Percentiles rank a stretch among this genome's conserved stretches.
Conservation (phyloP, 495 filamentous ascomycete genomes). For the Neurospora sp. region DNA sequence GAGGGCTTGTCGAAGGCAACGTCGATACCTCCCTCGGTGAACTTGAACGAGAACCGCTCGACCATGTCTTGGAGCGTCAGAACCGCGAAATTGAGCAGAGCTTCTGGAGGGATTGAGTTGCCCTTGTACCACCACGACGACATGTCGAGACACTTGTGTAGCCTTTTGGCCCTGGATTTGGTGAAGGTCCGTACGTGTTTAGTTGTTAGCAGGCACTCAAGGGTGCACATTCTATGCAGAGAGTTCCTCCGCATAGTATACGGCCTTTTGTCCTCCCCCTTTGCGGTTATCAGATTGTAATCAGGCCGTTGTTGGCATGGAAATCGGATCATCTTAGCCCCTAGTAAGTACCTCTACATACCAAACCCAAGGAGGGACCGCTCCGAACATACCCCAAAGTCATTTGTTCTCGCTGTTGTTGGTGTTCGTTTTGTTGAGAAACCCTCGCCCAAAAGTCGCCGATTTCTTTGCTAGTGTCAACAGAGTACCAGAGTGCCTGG, state of each 20-base stretch:
- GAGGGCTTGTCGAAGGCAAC: slow-evolving; percentile 70
- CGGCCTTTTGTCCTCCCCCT: background rate
- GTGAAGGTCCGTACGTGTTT: background rate
- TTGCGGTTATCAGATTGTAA: background rate
- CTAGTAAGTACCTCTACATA: background rate
- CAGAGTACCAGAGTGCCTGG: background rate
- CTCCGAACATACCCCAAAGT: background rate
- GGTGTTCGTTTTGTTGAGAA: background rate
- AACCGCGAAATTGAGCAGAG: slow-evolving; percentile 73
- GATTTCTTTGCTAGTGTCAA: background rate
- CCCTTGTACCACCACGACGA: slow-evolving; percentile 47
- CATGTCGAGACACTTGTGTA: slow-evolving; percentile 57
- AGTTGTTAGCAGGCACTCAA: background rate
- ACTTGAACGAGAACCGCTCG: slow-evolving; percentile 63
- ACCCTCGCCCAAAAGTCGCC: background rate
- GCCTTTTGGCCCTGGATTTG: background rate
- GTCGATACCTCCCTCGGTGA: slow-evolving; percentile 78
- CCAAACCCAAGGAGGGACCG: background rate
- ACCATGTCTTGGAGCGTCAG: slow-evolving; percentile 61
- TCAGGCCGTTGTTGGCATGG: background rate
- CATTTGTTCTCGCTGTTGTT: background rate
- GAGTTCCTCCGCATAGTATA: background rate
- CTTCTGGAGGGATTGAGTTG: slow-evolving; percentile 57
- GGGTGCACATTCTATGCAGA: background rate
- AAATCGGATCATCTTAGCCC: background rate